A percentile compares a stretch with the other conserved stretches of the same genome.
phyloP scores from a whole-genome alignment of 179 eudicot genomes.

The Camellia oleifera region DNA sequence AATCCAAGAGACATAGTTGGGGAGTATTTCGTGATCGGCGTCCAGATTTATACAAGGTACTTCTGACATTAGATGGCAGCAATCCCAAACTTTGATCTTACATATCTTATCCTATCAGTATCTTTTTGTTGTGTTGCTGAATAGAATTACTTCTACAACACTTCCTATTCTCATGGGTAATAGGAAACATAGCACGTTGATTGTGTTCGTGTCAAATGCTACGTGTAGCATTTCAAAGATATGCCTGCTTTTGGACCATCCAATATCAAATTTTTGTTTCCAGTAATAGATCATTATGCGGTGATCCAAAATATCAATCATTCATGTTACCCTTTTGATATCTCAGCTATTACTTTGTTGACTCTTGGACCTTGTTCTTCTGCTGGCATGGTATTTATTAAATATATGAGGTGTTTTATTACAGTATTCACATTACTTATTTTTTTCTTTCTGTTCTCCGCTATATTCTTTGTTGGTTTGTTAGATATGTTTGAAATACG shows the following conservation, averaged over 20 bases:
- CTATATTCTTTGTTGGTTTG: neutral
- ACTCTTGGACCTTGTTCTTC: neutral
- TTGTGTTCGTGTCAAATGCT: neutral
- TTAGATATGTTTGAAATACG: neutral
- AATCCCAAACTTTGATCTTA: conserved; percentile 38
- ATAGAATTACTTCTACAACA: neutral
- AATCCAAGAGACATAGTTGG: conserved; percentile 82
- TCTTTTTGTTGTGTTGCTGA: neutral
- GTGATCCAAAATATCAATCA: neutral
- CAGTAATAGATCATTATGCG: neutral
- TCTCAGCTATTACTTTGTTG: neutral
- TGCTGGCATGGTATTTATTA: neutral
- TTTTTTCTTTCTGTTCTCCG: neutral
- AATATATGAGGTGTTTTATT: too few species aligned
- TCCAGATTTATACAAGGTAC: conserved; percentile 93
- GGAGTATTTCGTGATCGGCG: conserved; percentile 93
- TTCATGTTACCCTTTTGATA: neutral
- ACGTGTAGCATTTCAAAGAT: neutral
- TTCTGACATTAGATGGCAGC: conserved; percentile 85
- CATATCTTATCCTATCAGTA: neutral
- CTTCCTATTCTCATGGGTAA: neutral
- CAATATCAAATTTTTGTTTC: neutral
- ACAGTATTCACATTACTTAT: neutral
- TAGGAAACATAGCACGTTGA: neutral
- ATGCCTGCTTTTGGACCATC: neutral